A percentile compares a stretch with the other conserved stretches of the same genome.
These are phyloP conservation scores for Paramecium tetraurelia DNA, from an alignment of 73 alveolate species.

Conservation along the genomic window DNA sequence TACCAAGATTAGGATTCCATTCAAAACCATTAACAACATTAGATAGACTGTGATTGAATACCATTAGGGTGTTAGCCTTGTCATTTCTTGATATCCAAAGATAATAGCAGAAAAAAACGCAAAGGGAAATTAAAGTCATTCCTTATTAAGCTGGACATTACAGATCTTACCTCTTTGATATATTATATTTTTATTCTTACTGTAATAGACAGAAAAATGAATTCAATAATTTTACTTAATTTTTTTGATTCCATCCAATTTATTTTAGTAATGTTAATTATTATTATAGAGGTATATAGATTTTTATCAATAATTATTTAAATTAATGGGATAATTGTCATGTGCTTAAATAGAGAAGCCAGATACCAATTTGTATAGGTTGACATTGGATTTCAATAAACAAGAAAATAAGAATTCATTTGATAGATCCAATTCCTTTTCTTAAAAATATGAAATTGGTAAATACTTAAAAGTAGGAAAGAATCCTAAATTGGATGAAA, in stretches of 20 bases:
- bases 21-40: conserved; percentile 43
- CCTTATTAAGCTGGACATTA: conserved; percentile 45
- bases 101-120: conserved; percentile 53
- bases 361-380: not conserved
- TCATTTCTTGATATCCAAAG: conserved; percentile 62
- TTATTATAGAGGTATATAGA: not conserved
- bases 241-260: not conserved
- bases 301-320: not conserved
- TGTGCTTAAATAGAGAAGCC: not conserved
- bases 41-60: not conserved
- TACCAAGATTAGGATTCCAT: conserved; percentile 51
- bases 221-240: conserved; percentile 45
- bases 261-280: not conserved
- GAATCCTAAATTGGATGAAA: not conserved
- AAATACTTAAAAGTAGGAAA: not conserved
- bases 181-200: not conserved
- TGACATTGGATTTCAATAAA: not conserved
- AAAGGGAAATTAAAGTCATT: conserved; percentile 59
- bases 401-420: not conserved
- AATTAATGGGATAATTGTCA: not conserved
- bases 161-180: conserved; percentile 35
- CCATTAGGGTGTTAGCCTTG: conserved; percentile 60
- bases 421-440: not conserved
- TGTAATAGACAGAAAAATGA: conserved; percentile 42
- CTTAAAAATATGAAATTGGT: not conserved